phyloP scores from a whole-genome alignment of 345 rosid species.

The Boechera stricta region DNA sequence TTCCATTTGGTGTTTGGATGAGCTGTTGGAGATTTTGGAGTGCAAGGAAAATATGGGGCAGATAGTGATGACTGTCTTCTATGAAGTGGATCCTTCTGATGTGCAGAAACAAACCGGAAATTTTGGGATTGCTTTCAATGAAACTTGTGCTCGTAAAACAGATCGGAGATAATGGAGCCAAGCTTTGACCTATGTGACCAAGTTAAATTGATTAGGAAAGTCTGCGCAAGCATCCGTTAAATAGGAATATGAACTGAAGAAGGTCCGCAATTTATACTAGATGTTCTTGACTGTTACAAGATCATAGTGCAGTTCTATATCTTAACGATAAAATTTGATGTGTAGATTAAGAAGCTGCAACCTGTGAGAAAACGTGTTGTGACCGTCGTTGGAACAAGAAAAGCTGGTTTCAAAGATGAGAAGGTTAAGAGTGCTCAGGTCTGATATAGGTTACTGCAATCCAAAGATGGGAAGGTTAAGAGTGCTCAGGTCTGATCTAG shows the following conservation, averaged over 20 bases:
- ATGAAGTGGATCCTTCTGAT: no score
- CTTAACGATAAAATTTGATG: not conserved
- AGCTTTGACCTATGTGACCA: constrained; percentile 51
- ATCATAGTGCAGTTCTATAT: not conserved
- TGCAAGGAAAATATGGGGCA: no score
- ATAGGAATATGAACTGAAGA: not conserved
- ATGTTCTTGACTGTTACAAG: no score
- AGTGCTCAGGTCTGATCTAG: no score
- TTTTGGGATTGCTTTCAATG: no score
- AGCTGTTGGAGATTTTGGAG: no score
- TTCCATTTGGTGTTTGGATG: no score
- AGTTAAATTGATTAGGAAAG: constrained; percentile 50
- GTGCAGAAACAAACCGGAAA: no score
- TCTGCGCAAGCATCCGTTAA: not conserved
- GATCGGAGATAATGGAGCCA: no score
- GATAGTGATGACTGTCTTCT: no score
- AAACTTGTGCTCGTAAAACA: no score
- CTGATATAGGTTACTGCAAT: constrained; percentile 29
- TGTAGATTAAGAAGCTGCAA: constrained; percentile 85
- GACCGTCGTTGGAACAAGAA: constrained; percentile 89
- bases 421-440: constrained; percentile 74
- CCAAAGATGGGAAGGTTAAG: not conserved
- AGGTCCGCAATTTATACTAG: not conserved
- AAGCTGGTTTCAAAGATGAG: constrained; percentile 95
- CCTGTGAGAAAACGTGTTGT: constrained; percentile 72